Base-by-base conservation (phyloP, 148 eudicot genomes). In the Vaccinium corymbosum region DNA sequence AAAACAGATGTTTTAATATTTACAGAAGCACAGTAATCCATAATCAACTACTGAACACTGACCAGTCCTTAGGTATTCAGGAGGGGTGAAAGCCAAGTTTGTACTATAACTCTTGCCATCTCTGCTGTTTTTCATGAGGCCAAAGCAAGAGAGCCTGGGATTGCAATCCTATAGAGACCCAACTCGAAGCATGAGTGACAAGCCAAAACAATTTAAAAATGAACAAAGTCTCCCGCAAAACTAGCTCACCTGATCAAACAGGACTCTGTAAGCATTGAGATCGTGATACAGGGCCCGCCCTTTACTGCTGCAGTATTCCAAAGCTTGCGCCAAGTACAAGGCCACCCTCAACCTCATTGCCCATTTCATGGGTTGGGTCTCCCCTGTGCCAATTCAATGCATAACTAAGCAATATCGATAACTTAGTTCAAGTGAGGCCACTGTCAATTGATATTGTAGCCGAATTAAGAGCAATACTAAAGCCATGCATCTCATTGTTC, bases 81-180 rank as follows among this genome's bases (percentile, higher is more conserved):
- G 95, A 56, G 95, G 95, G 70, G 95, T 93, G 85, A 93, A 93
- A 55, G 95, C 95, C 84, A 93, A 82, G 89, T 93, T 93, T 77
- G 95, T 93, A 76, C 95, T 93, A 82, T 93, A 93, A 87, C 95
- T 93, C 82, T 93, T 93, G 9, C 95, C 95, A 84, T 93, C 95
- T 86, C 95, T 83, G 85, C 95, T 93, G 84, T 93, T 93, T 90
- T 93, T 93, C 95, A 93, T 93, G 42, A 93, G 87, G 50, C 95
- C 95, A 83, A 93, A 91, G 88, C 95, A 93, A 83, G 95, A 93
- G 42, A 93, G 91, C 88, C 95, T 90, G 32, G 95, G 94, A 86
- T 93, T 93, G 20, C 87, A 90, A 66, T 90, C 92, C 95, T 93
- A 80, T 56, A 72, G 29, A 78, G 32, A 71, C 13, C 74, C 25